Evolutionary conservation across 2,329 filamentous ascomycete genomes (phyloP).

Genomic region (Reticulascus tulasneorum): DNA sequence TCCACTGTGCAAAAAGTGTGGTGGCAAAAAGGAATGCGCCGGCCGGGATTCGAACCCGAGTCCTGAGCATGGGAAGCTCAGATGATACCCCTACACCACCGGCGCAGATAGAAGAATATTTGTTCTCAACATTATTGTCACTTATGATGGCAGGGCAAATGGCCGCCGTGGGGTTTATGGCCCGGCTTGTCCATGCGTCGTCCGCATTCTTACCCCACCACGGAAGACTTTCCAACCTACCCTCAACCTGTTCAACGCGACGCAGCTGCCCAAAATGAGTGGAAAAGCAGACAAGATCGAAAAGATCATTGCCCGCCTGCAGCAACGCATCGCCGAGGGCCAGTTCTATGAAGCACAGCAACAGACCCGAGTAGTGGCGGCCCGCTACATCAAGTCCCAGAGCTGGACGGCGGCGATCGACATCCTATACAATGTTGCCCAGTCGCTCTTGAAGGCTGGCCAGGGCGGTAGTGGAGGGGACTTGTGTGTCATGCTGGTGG

Average conservation of each 20-base stretch:
- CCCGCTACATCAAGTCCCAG: constrained; percentile 83
- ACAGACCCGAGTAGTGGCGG: constrained; percentile 91
- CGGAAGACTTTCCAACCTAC: no score
- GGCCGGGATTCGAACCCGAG: constrained; percentile 11
- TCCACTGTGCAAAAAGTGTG: no score
- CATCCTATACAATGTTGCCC: constrained; percentile 78
- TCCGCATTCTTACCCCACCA: no score
- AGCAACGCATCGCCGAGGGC: constrained; percentile 83
- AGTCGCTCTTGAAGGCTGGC: constrained; percentile 83
- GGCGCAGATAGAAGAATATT: constrained; percentile 2
- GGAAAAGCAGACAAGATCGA: no score
- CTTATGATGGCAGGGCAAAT: no score
- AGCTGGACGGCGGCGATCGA: constrained; percentile 86
- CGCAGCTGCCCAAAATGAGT: no score
- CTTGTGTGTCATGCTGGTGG: constrained; percentile 79
- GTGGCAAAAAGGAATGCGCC: not conserved
- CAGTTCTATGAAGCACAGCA: constrained; percentile 98
- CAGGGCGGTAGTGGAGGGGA: constrained; percentile 93
- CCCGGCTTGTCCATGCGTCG: no score
- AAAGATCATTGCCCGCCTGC: constrained; percentile 62
- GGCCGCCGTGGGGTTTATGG: no score
- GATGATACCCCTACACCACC: constrained; percentile 13
- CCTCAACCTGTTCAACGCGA: no score
- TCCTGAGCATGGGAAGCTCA: constrained; percentile 11
- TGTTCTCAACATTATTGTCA: no score